Evolutionary conservation across 1,284 basidiomycete species (phyloP).

Genomic region (Melampsora abietis-canadensis): DNA sequence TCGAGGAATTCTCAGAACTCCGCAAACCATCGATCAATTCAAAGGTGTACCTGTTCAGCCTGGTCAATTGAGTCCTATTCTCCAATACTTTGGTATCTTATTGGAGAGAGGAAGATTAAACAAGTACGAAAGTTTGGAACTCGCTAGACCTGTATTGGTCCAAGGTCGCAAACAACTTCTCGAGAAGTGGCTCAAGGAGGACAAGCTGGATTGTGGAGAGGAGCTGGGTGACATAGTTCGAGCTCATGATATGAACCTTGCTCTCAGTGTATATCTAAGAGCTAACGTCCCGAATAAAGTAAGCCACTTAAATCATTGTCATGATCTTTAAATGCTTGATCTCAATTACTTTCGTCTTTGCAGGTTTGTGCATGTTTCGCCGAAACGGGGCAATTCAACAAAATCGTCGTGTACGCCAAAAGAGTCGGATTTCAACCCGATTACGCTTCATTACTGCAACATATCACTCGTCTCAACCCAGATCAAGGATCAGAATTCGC

Average conservation of each 20-base stretch:
- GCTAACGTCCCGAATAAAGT: slow-evolving; percentile 99
- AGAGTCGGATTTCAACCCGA: slow-evolving; percentile 94
- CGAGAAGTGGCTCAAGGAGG: slow-evolving; percentile 99
- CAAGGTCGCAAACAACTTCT: slow-evolving; percentile 96
- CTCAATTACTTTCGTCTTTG: not conserved
- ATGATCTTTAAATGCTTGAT: not conserved
- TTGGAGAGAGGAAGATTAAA: slow-evolving; percentile 97
- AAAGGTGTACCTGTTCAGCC: slow-evolving; percentile 87
- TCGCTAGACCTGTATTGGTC: slow-evolving; percentile 90
- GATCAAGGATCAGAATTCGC: slow-evolving; percentile 99
- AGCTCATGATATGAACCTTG: slow-evolving; percentile 92
- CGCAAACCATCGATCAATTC: slow-evolving; percentile 95
- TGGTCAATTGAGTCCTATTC: slow-evolving; percentile 88
- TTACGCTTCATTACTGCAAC: slow-evolving; percentile 90
- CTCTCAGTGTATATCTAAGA: slow-evolving; percentile 95
- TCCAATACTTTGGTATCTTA: slow-evolving; percentile 97
- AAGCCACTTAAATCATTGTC: slow-evolving; percentile 45
- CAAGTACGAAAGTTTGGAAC: slow-evolving; percentile 90
- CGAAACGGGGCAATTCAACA: slow-evolving; percentile 96
- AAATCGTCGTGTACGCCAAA: slow-evolving; percentile 96
- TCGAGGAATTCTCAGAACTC: slow-evolving; percentile 88
- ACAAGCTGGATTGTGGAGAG: slow-evolving; percentile 98
- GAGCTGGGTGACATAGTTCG: slow-evolving; percentile 98
- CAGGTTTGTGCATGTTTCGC: slow-evolving; percentile 84
- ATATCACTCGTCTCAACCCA: slow-evolving; percentile 92